A percentile compares a stretch with the other conserved stretches of the same genome.
phyloP scores from a whole-genome alignment of 345 rosid species.

The Eucalyptus regnans region DNA sequence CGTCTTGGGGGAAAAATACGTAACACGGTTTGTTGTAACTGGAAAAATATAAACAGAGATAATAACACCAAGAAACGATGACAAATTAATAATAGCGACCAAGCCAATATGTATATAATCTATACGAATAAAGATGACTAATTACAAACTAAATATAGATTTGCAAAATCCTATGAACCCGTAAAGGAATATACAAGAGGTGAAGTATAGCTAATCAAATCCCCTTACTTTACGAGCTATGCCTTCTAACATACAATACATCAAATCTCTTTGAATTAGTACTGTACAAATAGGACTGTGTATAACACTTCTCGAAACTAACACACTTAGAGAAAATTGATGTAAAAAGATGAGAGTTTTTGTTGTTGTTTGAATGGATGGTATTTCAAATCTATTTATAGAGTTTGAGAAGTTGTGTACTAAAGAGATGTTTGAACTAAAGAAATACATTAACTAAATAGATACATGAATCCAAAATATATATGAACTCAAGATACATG shows the following conservation, averaged over 20 bases:
- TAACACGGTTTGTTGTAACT: background rate
- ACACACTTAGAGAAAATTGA: background rate
- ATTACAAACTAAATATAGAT: background rate
- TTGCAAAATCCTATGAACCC: background rate
- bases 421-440: background rate
- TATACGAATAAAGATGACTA: background rate
- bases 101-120: background rate
- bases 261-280: background rate
- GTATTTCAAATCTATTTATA: background rate
- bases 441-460: background rate
- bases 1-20: background rate
- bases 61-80: background rate
- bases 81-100: background rate
- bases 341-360: background rate
- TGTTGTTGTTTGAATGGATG: background rate
- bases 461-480: no score
- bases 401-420: background rate
- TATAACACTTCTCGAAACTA: rapidly evolving
- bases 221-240: rapidly evolving
- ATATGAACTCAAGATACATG: background rate
- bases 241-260: background rate
- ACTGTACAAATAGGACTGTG: rapidly evolving
- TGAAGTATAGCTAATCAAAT: background rate
- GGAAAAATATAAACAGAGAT: background rate
- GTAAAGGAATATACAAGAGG: rapidly evolving